A percentile compares a stretch with the other conserved stretches of the same genome.
phyloP scores from a whole-genome alignment of 371 early-diverging fungal species.

The Conidiobolus coronatus region DNA sequence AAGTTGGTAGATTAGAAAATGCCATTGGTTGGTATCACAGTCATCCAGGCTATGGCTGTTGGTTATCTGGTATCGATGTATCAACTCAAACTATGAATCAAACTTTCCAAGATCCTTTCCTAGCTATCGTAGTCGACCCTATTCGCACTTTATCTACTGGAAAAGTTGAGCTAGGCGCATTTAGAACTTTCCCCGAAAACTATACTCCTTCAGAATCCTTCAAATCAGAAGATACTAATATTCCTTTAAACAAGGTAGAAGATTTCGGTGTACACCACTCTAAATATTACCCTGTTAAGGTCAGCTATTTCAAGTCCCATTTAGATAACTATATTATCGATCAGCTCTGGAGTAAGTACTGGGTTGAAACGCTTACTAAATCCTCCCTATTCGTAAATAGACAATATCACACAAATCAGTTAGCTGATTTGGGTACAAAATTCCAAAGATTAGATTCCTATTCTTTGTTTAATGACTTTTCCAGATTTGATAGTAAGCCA shows the following conservation, averaged over 20 bases:
- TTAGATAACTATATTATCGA: constrained; percentile 70
- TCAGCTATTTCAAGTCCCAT: constrained; percentile 81
- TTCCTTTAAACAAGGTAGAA: constrained; percentile 85
- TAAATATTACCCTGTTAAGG: constrained; percentile 73
- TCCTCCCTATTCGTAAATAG: constrained; percentile 38
- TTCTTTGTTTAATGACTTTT: too few species aligned
- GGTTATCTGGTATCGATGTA: constrained; percentile 97
- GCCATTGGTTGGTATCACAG: constrained; percentile 96
- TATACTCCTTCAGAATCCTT: neutral
- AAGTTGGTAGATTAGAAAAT: constrained; percentile 81
- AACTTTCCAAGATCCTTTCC: constrained; percentile 82
- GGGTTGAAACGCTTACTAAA: constrained; percentile 84
- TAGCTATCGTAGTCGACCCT: constrained; percentile 93
- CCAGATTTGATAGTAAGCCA: too few species aligned
- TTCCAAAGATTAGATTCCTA: too few species aligned
- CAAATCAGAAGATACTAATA: constrained; percentile 6
- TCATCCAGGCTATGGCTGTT: constrained; percentile 97
- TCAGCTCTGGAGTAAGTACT: constrained; percentile 88
- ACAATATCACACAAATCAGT: too few species aligned
- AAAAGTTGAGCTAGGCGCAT: constrained; percentile 93
- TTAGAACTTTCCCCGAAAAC: constrained; percentile 76
- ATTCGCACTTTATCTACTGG: constrained; percentile 89
- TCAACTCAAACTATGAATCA: constrained; percentile 89
- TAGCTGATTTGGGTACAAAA: too few species aligned
- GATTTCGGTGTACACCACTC: constrained; percentile 84